Conservation (phyloP, 1,139 yeast genomes). For the Candida sp. region DNA sequence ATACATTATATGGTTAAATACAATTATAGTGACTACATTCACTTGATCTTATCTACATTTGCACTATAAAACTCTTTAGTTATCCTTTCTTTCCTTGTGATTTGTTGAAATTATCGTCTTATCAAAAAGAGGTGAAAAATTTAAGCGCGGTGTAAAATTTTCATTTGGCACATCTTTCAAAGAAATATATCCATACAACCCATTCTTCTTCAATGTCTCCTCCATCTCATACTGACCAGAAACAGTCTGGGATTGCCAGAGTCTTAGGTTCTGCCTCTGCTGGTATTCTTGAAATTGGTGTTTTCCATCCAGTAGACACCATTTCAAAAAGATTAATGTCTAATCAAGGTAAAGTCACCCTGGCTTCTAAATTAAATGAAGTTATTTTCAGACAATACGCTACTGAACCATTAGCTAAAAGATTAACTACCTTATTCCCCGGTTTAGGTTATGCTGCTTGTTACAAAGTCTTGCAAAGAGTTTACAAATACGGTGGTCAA, state of each 20-base stretch:
- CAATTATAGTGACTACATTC: no score
- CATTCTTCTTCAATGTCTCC: slow-evolving; percentile 42
- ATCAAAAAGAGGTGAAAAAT: no score
- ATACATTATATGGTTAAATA: no score
- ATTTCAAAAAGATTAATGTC: slow-evolving; percentile 98
- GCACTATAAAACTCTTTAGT: no score
- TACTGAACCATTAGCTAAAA: slow-evolving; percentile 59
- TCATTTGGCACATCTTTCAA: neutral
- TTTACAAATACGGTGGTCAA: slow-evolving; percentile 98
- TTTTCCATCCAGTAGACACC: slow-evolving; percentile 98
- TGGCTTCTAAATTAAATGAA: slow-evolving; percentile 64
- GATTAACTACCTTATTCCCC: slow-evolving; percentile 87
- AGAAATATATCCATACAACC: neutral
- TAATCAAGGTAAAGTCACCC: slow-evolving; percentile 72
- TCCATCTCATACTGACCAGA: slow-evolving; percentile 56
- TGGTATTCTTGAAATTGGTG: slow-evolving; percentile 93
- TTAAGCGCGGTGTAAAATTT: slow-evolving; percentile 18
- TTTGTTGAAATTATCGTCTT: no score
- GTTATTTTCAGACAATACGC: slow-evolving; percentile 90
- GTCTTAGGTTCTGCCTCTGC: slow-evolving; percentile 97
- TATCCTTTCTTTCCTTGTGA: no score
- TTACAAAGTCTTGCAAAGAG: slow-evolving; percentile 95
- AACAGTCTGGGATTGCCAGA: slow-evolving; percentile 88
- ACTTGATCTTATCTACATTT: no score
- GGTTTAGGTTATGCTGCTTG: slow-evolving; percentile 99